These are phyloP conservation scores for Clavaria fumosa DNA, from an alignment of 768 basidiomycete genomes.

Conservation along the genomic window DNA sequence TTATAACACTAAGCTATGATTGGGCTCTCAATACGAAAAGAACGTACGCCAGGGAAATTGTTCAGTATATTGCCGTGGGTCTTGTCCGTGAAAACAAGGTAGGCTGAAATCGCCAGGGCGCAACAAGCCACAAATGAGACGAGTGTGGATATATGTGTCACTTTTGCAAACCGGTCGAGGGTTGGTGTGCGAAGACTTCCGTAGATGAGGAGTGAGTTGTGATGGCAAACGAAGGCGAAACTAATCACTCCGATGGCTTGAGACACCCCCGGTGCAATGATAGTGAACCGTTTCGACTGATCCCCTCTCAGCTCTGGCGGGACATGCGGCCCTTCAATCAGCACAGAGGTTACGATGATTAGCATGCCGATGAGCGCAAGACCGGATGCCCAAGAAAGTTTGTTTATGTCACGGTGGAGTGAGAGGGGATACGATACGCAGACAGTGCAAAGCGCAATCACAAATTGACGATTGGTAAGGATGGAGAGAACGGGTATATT, in stretches of 20 bases:
- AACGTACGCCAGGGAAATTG: slow-evolving; percentile 68
- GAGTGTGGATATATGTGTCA: slow-evolving; percentile 84
- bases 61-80: slow-evolving; percentile 94
- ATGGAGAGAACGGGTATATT: slow-evolving; percentile 59
- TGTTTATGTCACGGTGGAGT: slow-evolving; percentile 94
- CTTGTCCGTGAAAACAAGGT: slow-evolving; percentile 78
- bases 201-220: slow-evolving; percentile 94
- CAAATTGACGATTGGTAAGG: slow-evolving; percentile 74
- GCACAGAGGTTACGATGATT: slow-evolving; percentile 77
- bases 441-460: slow-evolving; percentile 77
- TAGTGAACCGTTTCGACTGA: slow-evolving; percentile 52
- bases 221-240: slow-evolving; percentile 95
- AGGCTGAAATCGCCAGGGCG: slow-evolving; percentile 75
- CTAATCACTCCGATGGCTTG: slow-evolving; percentile 96
- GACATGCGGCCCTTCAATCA: slow-evolving; percentile 69
- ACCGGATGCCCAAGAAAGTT: slow-evolving; percentile 82
- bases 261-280: slow-evolving; percentile 71
- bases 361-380: slow-evolving; percentile 88
- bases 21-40: slow-evolving; percentile 1
- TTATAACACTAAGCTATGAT: slow-evolving; percentile 1
- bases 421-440: slow-evolving; percentile 90
- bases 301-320: slow-evolving; percentile 63
- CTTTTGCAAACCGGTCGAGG: slow-evolving; percentile 79
- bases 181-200: slow-evolving; percentile 88
- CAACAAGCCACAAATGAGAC: slow-evolving; percentile 76